Percentiles rank a stretch among this genome's conserved stretches.
Evolutionary conservation across 495 filamentous ascomycete genomes (phyloP).

Genomic region (Aspergillus asperescens): DNA sequence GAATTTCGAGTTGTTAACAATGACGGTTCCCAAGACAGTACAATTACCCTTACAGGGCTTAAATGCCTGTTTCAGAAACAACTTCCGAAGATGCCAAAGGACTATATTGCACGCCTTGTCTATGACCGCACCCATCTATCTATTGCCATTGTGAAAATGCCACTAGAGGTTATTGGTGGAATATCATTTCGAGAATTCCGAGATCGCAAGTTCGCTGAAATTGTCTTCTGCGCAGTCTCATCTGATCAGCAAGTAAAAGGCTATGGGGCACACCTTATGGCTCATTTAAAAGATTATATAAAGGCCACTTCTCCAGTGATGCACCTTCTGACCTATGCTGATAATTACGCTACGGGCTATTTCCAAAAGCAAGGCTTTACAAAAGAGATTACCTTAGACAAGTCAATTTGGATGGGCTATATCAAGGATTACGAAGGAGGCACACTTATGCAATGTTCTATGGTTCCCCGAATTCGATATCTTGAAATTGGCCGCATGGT

Average conservation of each 20-base stretch:
- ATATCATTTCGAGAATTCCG: constrained; percentile 15
- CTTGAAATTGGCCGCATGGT: constrained; percentile 90
- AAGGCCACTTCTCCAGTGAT: constrained; percentile 94
- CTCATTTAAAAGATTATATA: constrained; percentile 96
- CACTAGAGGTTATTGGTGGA: constrained; percentile 81
- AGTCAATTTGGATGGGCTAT: constrained; percentile 97
- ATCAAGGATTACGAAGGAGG: constrained; percentile 99
- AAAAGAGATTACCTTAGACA: constrained; percentile 92
- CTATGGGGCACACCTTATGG: constrained; percentile 97
- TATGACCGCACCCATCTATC: constrained; percentile 95
- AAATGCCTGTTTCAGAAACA: constrained; percentile 99
- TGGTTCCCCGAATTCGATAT: constrained; percentile 93
- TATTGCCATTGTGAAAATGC: constrained; percentile 96
- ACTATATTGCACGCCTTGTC: constrained; percentile 94
- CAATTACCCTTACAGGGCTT: constrained; percentile 89
- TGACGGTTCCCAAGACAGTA: constrained; percentile 77
- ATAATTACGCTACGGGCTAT: constrained; percentile 98
- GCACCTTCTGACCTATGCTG: constrained; percentile 98
- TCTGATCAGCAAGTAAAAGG: constrained; percentile 98
- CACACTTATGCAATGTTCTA: constrained; percentile 98
- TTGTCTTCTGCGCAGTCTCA: constrained; percentile 97
- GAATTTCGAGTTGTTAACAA: constrained; percentile 99
- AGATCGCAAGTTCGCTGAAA: constrained; percentile 86
- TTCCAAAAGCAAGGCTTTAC: constrained; percentile 99
- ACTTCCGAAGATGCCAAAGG: constrained; percentile 97